phyloP scores from a whole-genome alignment of 2,329 filamentous ascomycete genomes.

The Ceratocystis ficicola region DNA sequence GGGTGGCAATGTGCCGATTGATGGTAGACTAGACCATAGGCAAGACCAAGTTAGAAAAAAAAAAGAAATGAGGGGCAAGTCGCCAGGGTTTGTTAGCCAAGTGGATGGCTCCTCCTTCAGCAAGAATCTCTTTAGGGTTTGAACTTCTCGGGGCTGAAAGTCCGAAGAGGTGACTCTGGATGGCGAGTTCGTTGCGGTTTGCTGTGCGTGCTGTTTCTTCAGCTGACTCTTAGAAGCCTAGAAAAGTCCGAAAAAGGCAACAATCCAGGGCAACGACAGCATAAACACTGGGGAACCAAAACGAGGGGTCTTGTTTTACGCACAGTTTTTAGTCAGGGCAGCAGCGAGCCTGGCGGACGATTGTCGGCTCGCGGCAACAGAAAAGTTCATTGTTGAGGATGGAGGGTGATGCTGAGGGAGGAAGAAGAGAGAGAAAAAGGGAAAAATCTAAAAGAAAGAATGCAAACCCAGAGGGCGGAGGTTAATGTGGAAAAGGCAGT shows the following conservation, averaged over 20 bases:
- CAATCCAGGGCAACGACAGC: not conserved
- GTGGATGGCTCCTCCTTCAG: not conserved
- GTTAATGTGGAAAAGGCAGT: no score
- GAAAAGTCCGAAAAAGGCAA: constrained; percentile 9
- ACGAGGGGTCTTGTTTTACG: not conserved
- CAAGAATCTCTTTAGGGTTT: constrained; percentile 3
- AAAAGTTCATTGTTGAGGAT: constrained; percentile 21
- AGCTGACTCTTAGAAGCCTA: not conserved
- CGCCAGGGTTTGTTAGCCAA: not conserved
- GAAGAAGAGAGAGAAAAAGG: not conserved
- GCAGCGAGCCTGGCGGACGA: constrained; percentile 8
- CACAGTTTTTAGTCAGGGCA: not conserved
- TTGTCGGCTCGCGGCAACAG: constrained; percentile 21
- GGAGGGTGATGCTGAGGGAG: constrained; percentile 7
- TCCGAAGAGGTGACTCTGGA: not conserved
- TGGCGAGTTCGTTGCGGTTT: not conserved
- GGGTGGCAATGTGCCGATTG: not conserved
- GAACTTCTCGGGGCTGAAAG: not conserved
- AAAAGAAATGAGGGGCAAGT: not conserved
- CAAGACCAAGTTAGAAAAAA: not conserved
- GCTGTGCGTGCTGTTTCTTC: not conserved
- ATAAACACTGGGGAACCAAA: constrained; percentile 1
- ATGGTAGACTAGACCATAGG: not conserved
- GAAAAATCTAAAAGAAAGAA: not conserved
- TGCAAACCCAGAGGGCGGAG: no score